Percentiles rank a stretch among this genome's conserved stretches.
These are phyloP conservation scores for Penstemon newberryi DNA, from an alignment of 257 asterid species.

Conservation along the genomic window DNA sequence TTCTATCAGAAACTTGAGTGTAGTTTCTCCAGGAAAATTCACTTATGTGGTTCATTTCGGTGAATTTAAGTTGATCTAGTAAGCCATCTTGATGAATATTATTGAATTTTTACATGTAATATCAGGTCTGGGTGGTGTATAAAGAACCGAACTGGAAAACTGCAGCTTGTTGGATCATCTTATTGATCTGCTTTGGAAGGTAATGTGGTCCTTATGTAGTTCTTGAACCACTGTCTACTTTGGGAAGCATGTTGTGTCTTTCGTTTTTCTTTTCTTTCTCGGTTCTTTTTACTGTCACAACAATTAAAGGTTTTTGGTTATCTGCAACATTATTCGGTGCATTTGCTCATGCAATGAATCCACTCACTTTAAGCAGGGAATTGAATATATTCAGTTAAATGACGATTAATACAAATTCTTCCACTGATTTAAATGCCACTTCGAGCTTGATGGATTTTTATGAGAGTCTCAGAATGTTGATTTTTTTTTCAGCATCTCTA, in stretches of 20 bases:
- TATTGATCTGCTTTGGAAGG: constrained; percentile 82
- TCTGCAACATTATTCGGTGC: not conserved
- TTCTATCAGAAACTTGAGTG: not conserved
- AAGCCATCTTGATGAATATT: not conserved
- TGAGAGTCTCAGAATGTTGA: not conserved
- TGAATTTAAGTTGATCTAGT: not conserved
- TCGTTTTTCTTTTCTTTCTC: no score
- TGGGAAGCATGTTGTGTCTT: no score
- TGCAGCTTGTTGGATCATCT: constrained; percentile 59
- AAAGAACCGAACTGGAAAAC: constrained; percentile 66
- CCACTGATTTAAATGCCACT: not conserved
- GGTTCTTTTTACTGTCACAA: no score
- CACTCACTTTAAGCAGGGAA: not conserved
- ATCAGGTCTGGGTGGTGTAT: constrained; percentile 86
- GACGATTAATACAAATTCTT: not conserved
- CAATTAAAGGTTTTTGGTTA: no score
- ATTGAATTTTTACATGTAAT: constrained; percentile 13
- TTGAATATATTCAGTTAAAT: not conserved
- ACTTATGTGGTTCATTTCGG: not conserved
- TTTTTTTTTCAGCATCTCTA: constrained; percentile 51
- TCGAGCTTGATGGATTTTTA: not conserved
- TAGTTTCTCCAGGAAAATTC: not conserved
- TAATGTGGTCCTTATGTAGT: constrained; percentile 10
- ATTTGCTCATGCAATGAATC: not conserved
- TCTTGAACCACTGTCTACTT: no score